Evolutionary conservation across 2,329 filamentous ascomycete species (phyloP).

Genomic region (Coniella vitis): DNA sequence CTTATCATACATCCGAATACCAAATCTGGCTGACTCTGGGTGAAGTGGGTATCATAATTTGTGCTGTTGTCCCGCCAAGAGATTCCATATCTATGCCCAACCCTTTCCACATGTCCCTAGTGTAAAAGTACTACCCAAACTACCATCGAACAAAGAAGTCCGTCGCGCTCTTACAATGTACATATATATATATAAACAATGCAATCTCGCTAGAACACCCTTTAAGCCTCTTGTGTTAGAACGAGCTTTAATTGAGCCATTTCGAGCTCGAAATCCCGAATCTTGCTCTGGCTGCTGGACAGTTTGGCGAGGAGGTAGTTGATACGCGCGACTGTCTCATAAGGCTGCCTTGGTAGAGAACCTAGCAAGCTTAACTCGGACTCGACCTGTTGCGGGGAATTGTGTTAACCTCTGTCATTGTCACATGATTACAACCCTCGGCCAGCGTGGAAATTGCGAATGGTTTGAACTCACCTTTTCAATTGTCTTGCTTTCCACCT

Average conservation of each 20-base stretch:
- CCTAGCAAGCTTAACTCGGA: slow-evolving; percentile 67
- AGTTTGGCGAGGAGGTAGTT: slow-evolving; percentile 71
- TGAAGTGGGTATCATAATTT: too few species aligned
- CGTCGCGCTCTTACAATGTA: too few species aligned
- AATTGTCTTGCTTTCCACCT: slow-evolving; percentile 66
- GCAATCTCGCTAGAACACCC: too few species aligned
- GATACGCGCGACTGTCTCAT: slow-evolving; percentile 59
- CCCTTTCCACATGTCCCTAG: background rate
- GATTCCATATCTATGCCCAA: background rate
- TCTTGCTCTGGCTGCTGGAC: slow-evolving; percentile 64
- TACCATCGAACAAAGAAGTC: too few species aligned
- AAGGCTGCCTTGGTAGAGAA: slow-evolving; percentile 61
- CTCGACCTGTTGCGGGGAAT: slow-evolving; percentile 44
- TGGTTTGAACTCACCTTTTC: slow-evolving; percentile 43
- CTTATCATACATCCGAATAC: background rate
- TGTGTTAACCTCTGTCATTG: background rate
- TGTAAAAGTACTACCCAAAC: background rate
- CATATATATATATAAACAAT: background rate
- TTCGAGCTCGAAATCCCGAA: slow-evolving; percentile 67
- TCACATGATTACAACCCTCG: too few species aligned
- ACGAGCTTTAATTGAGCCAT: slow-evolving; percentile 67
- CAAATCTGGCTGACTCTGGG: background rate
- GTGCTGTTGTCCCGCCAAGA: background rate
- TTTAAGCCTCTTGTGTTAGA: slow-evolving; percentile 34
- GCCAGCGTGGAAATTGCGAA: background rate